A percentile compares a stretch with the other conserved stretches of the same genome.
These are phyloP conservation scores for Penicillium cosmopolitanum DNA, from an alignment of 495 filamentous ascomycete genomes.

Conservation along the genomic window DNA sequence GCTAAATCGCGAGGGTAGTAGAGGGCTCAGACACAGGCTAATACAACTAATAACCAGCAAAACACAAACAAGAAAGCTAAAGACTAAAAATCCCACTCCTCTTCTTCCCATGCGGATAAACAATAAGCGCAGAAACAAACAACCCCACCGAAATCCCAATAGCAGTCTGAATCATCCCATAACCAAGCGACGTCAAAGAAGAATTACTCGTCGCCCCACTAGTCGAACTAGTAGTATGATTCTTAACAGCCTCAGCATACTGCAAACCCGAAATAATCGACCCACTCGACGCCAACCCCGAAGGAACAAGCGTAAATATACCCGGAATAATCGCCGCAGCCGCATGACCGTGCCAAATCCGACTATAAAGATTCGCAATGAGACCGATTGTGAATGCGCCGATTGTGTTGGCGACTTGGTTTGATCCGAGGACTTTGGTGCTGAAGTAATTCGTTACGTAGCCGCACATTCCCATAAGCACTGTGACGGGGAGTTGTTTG, in stretches of 20 bases:
- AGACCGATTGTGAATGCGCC: conserved; percentile 84
- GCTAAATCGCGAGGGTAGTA: too few relatives aligned
- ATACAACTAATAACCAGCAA: too few relatives aligned
- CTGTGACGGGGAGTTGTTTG: conserved; percentile 81
- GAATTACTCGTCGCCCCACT: conserved; percentile 8
- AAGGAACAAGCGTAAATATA: conserved; percentile 93
- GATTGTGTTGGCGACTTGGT: conserved; percentile 79
- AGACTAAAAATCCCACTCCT: conserved; percentile 84
- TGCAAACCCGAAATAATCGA: conserved; percentile 78
- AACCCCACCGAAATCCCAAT: conserved; percentile 88
- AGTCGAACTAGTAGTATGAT: conserved; percentile 10
- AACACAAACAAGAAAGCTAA: too few relatives aligned
- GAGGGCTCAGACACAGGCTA: too few relatives aligned
- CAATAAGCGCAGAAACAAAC: conserved; percentile 76
- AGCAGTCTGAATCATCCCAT: conserved; percentile 82
- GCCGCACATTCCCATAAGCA: conserved; percentile 74
- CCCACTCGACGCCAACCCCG: conserved; percentile 78
- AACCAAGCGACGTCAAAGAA: conserved; percentile 46
- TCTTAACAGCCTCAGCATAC: conserved; percentile 69
- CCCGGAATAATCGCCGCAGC: conserved; percentile 85
- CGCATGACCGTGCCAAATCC: conserved; percentile 77
- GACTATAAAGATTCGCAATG: conserved; percentile 80
- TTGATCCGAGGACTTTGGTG: conserved; percentile 65
- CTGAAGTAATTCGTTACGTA: conserved; percentile 82
- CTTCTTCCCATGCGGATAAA: conserved; percentile 83